phyloP scores from a whole-genome alignment of 352 stramenopile species.

The Phytophthora meadii region DNA sequence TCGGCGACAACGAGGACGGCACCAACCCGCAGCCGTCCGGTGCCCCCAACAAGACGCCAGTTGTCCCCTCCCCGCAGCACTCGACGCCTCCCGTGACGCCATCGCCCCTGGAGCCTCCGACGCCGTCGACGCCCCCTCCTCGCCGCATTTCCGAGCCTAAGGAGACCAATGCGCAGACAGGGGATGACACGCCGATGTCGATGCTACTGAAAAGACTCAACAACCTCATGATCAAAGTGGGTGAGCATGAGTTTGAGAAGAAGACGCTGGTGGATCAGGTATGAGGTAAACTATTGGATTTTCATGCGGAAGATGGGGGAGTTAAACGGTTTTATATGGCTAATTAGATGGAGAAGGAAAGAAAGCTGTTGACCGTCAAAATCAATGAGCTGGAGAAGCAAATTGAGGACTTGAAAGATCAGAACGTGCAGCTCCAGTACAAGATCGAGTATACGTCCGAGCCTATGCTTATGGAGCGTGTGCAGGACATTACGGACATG shows the following conservation, averaged over 20 bases:
- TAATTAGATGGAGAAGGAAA: conserved; percentile 79
- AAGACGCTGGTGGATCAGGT: conserved; percentile 82
- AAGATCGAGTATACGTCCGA: conserved; percentile 85
- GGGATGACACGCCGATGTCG: conserved; percentile 57
- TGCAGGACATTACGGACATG: conserved; percentile 87
- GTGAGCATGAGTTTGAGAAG: conserved; percentile 90
- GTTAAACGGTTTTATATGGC: conserved; percentile 1
- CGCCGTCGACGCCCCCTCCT: conserved; percentile 36
- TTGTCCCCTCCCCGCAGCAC: conserved; percentile 27
- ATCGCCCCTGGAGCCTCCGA: conserved; percentile 29
- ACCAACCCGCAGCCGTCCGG: conserved; percentile 14
- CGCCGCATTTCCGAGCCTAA: conserved; percentile 1
- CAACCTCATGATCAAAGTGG: conserved; percentile 84
- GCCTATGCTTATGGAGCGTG: conserved; percentile 80
- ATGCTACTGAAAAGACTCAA: conserved; percentile 87
- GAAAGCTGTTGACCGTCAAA: conserved; percentile 49
- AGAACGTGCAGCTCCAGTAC: conserved; percentile 88
- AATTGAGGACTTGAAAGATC: conserved; percentile 77
- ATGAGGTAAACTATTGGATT: neutral
- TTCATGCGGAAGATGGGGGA: neutral
- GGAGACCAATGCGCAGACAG: conserved; percentile 33
- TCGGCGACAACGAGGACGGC: conserved; percentile 56
- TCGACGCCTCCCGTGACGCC: conserved; percentile 45
- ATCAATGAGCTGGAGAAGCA: conserved; percentile 59
- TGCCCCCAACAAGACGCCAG: conserved; percentile 11